Evolutionary conservation across 1,284 basidiomycete species (phyloP).

Genomic region (Polyporus tsugae): DNA sequence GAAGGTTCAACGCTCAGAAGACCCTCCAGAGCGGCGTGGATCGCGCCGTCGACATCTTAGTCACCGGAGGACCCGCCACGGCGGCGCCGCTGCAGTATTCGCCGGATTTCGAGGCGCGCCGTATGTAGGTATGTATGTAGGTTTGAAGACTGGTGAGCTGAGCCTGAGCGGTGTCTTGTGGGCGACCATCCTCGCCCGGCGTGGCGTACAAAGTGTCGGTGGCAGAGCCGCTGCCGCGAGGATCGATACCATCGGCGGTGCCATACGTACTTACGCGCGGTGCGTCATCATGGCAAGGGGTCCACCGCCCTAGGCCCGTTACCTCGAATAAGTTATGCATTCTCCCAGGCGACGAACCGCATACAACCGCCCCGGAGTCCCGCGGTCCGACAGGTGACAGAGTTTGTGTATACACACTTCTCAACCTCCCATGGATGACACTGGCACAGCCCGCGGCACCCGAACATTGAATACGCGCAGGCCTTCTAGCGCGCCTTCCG

Average conservation of each 20-base stretch:
- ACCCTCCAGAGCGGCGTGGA: neutral
- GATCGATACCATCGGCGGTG: too few species aligned
- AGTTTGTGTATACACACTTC: slow-evolving; percentile 1
- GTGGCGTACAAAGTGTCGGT: neutral
- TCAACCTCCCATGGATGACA: neutral
- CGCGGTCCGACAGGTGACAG: neutral
- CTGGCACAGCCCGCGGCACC: neutral
- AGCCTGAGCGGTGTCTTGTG: neutral
- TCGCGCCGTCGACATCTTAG: neutral
- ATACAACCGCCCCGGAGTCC: neutral
- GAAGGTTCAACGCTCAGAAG: neutral
- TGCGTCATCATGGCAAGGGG: too few species aligned
- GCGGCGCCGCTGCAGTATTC: neutral
- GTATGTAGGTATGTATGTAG: neutral
- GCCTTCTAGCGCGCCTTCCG: slow-evolving; percentile 21
- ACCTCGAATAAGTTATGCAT: neutral
- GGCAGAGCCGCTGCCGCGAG: neutral
- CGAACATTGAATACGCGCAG: neutral
- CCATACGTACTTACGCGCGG: too few species aligned
- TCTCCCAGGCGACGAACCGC: neutral
- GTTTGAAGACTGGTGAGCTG: neutral
- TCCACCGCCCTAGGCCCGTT: neutral
- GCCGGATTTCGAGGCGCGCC: neutral
- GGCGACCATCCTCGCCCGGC: neutral
- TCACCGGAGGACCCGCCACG: neutral